A percentile compares a stretch with the other conserved stretches of the same genome.
Conservation (phyloP, 805 yeast species). For the Ogataea polymorpha region DNA sequence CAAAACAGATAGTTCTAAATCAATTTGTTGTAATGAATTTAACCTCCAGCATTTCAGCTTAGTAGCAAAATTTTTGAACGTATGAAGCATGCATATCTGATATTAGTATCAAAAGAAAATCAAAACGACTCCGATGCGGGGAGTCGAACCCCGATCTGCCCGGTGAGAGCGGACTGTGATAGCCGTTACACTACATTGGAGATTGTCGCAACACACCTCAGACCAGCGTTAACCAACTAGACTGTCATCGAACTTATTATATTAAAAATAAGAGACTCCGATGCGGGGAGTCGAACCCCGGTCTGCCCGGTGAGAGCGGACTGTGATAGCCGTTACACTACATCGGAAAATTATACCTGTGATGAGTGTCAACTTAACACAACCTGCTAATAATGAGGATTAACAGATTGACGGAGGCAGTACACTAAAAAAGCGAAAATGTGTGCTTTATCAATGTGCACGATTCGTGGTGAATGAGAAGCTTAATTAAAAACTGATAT, state of each 20-base stretch:
- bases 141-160: slow-evolving; percentile 42
- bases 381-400: not conserved
- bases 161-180: slow-evolving; percentile 41
- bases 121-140: slow-evolving; percentile 36
- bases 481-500: too few species aligned
- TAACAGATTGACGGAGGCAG: too few species aligned
- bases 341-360: slow-evolving; percentile 11
- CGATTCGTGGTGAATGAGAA: too few species aligned
- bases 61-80: too few species aligned
- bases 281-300: slow-evolving; percentile 26
- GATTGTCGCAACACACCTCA: too few species aligned
- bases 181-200: slow-evolving; percentile 42
- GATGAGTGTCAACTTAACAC: not conserved
- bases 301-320: slow-evolving; percentile 26
- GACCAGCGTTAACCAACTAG: not conserved
- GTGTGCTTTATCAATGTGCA: too few species aligned
- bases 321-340: slow-evolving; percentile 26
- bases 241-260: too few species aligned
- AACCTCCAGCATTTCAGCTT: too few species aligned
- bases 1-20: too few species aligned
- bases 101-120: not conserved
- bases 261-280: slow-evolving; percentile 15
- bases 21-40: too few species aligned
- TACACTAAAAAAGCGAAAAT: too few species aligned
- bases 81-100: too few species aligned